Evolutionary conservation across 345 rosid species (phyloP), one percentile per base, ranked within the genome.

Genomic region (Hibiscus mutabilis): DNA sequence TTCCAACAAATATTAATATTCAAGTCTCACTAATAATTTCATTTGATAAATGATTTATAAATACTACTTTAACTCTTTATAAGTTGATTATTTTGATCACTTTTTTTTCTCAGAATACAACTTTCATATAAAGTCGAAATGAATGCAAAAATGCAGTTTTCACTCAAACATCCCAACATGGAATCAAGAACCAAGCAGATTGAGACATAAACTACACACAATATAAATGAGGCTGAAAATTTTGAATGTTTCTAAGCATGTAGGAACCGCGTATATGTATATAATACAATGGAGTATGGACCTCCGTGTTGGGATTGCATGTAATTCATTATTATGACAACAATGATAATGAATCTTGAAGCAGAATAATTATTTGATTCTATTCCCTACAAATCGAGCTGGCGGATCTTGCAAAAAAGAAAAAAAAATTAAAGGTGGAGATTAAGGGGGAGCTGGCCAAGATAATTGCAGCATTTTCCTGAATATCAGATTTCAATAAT

Each of bases 401-500:
- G 71, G 44, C 60, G 31, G 44, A 52, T 49, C 42, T 68, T 52
- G 27, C 10, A 52, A 11, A 70, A 22, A 6, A 24, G 0, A 57
- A 4, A 2, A 15, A 19, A n/a, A n/a, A n/a, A n/a, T 19, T 55
- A 19, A 5, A 57, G 6, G 15, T 37, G 52, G 33, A 37, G 53
- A 70, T 56, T 22, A 22, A 15, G 37, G 40, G 42, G 57, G 65
- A 70, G 51, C 53, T 55, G 73, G 37, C 65, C 4, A 7, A 66
- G 57, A 47, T 25, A 24, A 44, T 7, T 8, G 8, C 15, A 9
- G 3, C 16, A 8, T 66, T 46, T 47, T 7, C 37, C 19, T 24
- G 35, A 46, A 66, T 66, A 22, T 22, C 55, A 44, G 15, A 24
- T 66, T 18, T 22, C 6, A 8, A 66, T 40, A 35, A 35, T 35